Conservation (phyloP, 495 filamentous ascomycete genomes). For the Thermothielavioides terrestris region DNA sequence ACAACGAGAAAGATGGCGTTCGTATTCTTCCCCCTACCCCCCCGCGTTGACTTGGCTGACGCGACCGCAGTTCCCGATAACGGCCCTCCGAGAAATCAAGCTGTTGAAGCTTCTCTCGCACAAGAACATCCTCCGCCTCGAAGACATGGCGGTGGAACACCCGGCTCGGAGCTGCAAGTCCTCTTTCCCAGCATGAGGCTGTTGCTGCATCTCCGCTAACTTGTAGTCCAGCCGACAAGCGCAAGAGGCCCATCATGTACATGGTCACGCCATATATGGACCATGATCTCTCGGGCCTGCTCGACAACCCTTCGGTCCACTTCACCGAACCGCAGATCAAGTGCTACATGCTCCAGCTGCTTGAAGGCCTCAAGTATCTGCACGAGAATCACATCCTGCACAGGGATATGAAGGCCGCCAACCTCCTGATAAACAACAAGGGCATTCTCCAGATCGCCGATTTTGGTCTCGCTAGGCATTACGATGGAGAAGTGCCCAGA, state of each 20-base stretch:
- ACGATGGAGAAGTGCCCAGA: slow-evolving; percentile 74
- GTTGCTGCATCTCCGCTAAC: not conserved
- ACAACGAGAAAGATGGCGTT: slow-evolving; percentile 76
- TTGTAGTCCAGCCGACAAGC: slow-evolving; percentile 51
- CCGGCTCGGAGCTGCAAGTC: slow-evolving; percentile 53
- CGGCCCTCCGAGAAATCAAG: slow-evolving; percentile 83
- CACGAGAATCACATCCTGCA: slow-evolving; percentile 88
- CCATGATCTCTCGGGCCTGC: slow-evolving; percentile 88
- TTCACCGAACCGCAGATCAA: slow-evolving; percentile 90
- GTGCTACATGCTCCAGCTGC: slow-evolving; percentile 91
- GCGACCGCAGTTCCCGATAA: slow-evolving; percentile 57
- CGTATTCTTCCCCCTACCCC: slow-evolving; percentile 18
- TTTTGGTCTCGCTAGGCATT: slow-evolving; percentile 90
- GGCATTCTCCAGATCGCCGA: slow-evolving; percentile 95
- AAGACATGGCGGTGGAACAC: slow-evolving; percentile 92
- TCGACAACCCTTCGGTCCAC: slow-evolving; percentile 85
- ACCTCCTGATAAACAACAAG: slow-evolving; percentile 90
- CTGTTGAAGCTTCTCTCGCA: slow-evolving; percentile 89
- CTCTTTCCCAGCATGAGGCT: not conserved
- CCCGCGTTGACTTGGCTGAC: not conserved
- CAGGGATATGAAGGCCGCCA: slow-evolving; percentile 98
- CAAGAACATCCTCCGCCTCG: slow-evolving; percentile 74
- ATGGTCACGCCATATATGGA: slow-evolving; percentile 99
- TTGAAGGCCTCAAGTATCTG: slow-evolving; percentile 82
- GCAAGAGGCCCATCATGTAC: slow-evolving; percentile 82